Base-by-base conservation (phyloP, 305 asterid genomes). In the Nicotiana rustica region DNA sequence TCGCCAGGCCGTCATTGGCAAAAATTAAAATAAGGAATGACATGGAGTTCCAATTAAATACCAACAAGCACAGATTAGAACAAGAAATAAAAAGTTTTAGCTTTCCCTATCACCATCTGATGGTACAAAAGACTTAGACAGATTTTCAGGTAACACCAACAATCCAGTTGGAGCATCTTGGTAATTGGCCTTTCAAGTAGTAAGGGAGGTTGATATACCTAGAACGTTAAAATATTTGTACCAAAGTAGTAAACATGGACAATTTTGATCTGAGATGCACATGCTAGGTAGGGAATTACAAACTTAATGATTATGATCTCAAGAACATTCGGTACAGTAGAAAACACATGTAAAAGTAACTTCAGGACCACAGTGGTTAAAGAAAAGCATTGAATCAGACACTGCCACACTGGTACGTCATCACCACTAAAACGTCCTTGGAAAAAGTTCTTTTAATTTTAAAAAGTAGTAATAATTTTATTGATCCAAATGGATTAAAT, bases 1-100 rank as follows among this genome's bases (percentile, higher is more conserved):
- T 76, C 66, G 33, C 33, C 52, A 76, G 67, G n/a, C 49, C 55
- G 60, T 76, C 80, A 55, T 76, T 4, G 80, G 56, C 29, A 75
- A 13, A 52, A 76, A 76, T 55, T 41, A n/a, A 76, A 76, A 76
- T 31, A 64, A 15, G 49, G 67, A 76, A 76, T 56, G 59, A 10
- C n/a, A 62, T 4, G 67, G 52, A 76, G 66, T 77, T 76, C 80
- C 67, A 55, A 56, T 56, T 56, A 56, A 17, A 77, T 77, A 55
- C n/a, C 0, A 56, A 56, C 56, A 56, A 31, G 80, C 67, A 56
- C n/a, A 56, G 4, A 29, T 31, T 56, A 33, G 33, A 55, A 56
- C 67, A 55, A 56, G 80, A 2, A 25, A 56, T 44, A 76, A 76
- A 17, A 31, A 31, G 31, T 4, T 76, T 31, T 56, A 56, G 67